Evolutionary conservation across 139 green algal species (phyloP).

Genomic region (Coelastrella sp.): DNA sequence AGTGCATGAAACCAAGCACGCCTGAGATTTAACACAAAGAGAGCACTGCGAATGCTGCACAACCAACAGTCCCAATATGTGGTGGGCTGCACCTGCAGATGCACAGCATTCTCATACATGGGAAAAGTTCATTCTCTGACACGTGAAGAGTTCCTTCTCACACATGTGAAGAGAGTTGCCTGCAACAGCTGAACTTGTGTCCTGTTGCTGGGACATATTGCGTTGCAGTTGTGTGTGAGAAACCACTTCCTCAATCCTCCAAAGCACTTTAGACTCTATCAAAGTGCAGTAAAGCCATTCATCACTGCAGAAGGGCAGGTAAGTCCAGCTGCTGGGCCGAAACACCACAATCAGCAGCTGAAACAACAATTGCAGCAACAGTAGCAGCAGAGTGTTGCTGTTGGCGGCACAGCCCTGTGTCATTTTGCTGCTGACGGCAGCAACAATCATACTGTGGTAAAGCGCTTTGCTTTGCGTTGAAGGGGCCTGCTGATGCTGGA

Average conservation of each 20-base stretch:
- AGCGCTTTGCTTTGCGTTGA: neutral
- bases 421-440: neutral
- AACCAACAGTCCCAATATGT: too few relatives aligned
- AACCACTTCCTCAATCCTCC: slow-evolving; percentile 25
- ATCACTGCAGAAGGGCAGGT: slow-evolving; percentile 40
- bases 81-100: too few relatives aligned
- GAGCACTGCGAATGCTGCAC: neutral
- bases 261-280: slow-evolving; percentile 34
- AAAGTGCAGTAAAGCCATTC: slow-evolving; percentile 15
- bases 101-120: too few relatives aligned
- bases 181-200: neutral
- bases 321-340: too few relatives aligned
- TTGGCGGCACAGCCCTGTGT: neutral
- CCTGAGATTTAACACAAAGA: too few relatives aligned
- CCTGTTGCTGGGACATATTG: neutral
- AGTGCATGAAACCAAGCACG: too few relatives aligned
- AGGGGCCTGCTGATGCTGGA: too few relatives aligned
- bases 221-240: slow-evolving; percentile 30
- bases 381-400: neutral
- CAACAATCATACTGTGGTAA: neutral
- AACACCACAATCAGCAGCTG: neutral
- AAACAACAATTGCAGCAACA: neutral
- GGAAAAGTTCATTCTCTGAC: too few relatives aligned
- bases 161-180: too few relatives aligned
- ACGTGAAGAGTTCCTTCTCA: too few relatives aligned